phyloP scores from a whole-genome alignment of 2,329 filamentous ascomycete genomes.

The Penicillium hesseltinei region DNA sequence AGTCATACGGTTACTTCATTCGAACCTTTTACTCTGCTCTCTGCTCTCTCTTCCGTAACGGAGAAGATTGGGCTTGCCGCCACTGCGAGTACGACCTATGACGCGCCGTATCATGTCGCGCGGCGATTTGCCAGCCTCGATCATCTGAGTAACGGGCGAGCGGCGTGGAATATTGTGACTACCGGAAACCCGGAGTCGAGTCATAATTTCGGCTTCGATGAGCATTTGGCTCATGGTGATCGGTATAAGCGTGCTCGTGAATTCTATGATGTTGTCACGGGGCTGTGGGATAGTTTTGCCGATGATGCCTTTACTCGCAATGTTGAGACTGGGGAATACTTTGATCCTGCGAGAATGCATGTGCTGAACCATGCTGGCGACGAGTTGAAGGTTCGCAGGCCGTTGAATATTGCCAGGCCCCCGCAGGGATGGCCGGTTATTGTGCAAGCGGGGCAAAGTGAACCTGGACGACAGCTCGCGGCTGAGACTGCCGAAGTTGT shows the following conservation, averaged over 20 bases:
- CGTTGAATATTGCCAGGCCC: slow-evolving; percentile 54
- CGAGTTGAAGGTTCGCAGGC: slow-evolving; percentile 48
- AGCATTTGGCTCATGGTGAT: slow-evolving; percentile 51
- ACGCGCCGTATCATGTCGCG: slow-evolving; percentile 54
- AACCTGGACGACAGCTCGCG: slow-evolving; percentile 52
- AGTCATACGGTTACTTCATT: slow-evolving; percentile 60
- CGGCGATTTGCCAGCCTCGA: slow-evolving; percentile 54
- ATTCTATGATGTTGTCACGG: slow-evolving; percentile 55
- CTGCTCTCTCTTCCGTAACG: slow-evolving; percentile 51
- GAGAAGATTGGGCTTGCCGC: slow-evolving; percentile 53
- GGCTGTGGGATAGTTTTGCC: slow-evolving; percentile 55
- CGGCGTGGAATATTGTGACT: slow-evolving; percentile 57
- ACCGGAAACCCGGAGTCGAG: slow-evolving; percentile 54
- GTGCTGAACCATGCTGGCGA: slow-evolving; percentile 53
- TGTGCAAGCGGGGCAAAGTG: slow-evolving; percentile 55
- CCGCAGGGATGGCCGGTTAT: slow-evolving; percentile 58
- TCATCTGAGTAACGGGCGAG: slow-evolving; percentile 50
- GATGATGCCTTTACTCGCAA: slow-evolving; percentile 56
- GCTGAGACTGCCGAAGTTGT: slow-evolving; percentile 56
- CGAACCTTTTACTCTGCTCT: slow-evolving; percentile 55
- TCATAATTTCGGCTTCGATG: slow-evolving; percentile 53
- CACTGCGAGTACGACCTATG: slow-evolving; percentile 55
- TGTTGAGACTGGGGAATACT: slow-evolving; percentile 48
- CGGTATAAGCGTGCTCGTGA: slow-evolving; percentile 53
- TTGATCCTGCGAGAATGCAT: slow-evolving; percentile 55